Conservation (phyloP, 108 stramenopile species). For the Aurantiochytrium sp. region DNA sequence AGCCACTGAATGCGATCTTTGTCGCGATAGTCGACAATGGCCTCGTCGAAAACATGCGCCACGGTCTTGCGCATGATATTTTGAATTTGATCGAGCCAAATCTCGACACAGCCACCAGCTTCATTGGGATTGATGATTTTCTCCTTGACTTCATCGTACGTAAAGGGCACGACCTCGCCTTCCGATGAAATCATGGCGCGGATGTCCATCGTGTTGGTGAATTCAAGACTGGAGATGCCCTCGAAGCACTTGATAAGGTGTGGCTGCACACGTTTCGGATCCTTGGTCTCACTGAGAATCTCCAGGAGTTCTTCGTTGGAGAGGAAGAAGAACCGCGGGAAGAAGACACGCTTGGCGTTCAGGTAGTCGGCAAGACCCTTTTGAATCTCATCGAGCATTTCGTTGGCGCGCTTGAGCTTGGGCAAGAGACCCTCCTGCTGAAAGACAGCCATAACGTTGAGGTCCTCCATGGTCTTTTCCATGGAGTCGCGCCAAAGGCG, state of each 20-base stretch:
- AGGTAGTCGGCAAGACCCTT: not conserved
- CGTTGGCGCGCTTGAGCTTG: not conserved
- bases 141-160: constrained; percentile 40
- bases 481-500: not conserved
- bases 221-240: not conserved
- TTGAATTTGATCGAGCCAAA: constrained; percentile 55
- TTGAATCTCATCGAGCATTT: not conserved
- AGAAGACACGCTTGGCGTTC: not conserved
- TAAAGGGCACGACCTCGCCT: constrained; percentile 45
- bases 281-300: not conserved
- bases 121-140: constrained; percentile 54
- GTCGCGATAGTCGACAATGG: constrained; percentile 44
- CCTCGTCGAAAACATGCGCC: constrained; percentile 36
- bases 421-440: not conserved
- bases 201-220: not conserved
- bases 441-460: constrained; percentile 16
- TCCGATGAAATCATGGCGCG: constrained; percentile 46
- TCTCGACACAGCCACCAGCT: constrained; percentile 44
- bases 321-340: constrained; percentile 20
- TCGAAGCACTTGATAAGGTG: constrained; percentile 32
- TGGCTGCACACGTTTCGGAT: not conserved
- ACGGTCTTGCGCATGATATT: constrained; percentile 51
- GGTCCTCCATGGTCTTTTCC: not conserved
- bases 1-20: constrained; percentile 46
- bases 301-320: constrained; percentile 4